Evolutionary conservation across 2,329 filamentous ascomycete genomes (phyloP).

Genomic region (Cadophora sp.): DNA sequence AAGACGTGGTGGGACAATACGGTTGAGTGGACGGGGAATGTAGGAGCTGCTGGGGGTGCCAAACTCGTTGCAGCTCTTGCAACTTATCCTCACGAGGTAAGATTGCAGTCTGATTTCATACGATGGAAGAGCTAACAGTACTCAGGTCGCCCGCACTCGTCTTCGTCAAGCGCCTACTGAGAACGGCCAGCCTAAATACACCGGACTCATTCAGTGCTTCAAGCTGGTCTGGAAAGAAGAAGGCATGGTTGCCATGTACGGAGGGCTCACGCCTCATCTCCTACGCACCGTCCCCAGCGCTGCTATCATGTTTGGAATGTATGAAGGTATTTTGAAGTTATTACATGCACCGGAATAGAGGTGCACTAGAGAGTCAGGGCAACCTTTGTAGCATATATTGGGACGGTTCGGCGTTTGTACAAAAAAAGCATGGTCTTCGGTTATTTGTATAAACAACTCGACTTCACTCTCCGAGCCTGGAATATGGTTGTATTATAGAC

Average conservation of each 20-base stretch:
- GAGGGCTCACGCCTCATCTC: constrained; percentile 89
- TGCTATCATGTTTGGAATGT: constrained; percentile 97
- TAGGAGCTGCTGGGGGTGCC: constrained; percentile 79
- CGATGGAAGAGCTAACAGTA: background rate
- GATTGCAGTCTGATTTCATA: constrained; percentile 35
- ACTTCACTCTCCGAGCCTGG: constrained; percentile 24
- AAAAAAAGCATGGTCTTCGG: constrained; percentile 23
- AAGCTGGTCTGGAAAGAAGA: constrained; percentile 87
- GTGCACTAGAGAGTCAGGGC: constrained; percentile 18
- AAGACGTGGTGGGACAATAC: constrained; percentile 76
- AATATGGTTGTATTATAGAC: constrained; percentile 20
- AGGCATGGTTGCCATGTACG: constrained; percentile 84
- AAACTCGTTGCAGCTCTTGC: constrained; percentile 85
- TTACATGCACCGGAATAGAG: constrained; percentile 42
- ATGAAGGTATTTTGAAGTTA: constrained; percentile 47
- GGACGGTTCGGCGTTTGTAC: constrained; percentile 34
- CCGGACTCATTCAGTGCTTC: constrained; percentile 88
- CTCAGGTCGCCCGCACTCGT: constrained; percentile 78
- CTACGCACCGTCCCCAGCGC: constrained; percentile 90
- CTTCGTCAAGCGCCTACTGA: constrained; percentile 83
- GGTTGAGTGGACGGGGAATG: constrained; percentile 79
- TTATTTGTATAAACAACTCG: constrained; percentile 18
- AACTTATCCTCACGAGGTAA: constrained; percentile 91
- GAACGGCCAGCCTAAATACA: constrained; percentile 80
- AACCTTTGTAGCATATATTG: constrained; percentile 29